Percentiles rank a stretch among this genome's conserved stretches.
These are phyloP conservation scores for Cyclotella kingstonii DNA, from an alignment of 108 stramenopile genomes.

Conservation along the genomic window DNA sequence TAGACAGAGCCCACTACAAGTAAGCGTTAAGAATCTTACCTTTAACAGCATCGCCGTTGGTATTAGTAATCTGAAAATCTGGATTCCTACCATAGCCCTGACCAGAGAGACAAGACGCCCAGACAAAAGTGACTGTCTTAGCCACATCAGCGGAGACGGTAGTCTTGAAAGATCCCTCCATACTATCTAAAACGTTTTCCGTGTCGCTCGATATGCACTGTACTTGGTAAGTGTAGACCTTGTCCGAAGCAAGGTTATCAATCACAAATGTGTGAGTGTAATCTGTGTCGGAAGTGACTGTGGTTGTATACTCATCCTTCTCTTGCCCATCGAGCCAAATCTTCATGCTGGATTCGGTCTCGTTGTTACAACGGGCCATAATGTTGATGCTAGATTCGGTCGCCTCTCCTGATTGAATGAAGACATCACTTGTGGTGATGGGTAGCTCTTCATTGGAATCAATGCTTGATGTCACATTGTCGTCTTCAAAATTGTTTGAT, in stretches of 20 bases:
- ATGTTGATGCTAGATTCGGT: slow-evolving; percentile 23
- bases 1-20: not conserved
- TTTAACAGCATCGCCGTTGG: slow-evolving; percentile 21
- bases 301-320: not conserved
- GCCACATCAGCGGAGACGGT: slow-evolving; percentile 17
- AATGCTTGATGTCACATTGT: no score
- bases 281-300: slow-evolving; percentile 23
- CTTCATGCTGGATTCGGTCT: slow-evolving; percentile 22
- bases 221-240: slow-evolving; percentile 26
- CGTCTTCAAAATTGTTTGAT: no score
- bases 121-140: slow-evolving; percentile 33
- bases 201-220: slow-evolving; percentile 16
- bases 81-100: slow-evolving; percentile 56
- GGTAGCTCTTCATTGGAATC: slow-evolving; percentile 28
- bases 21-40: slow-evolving; percentile 12
- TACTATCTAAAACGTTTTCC: slow-evolving; percentile 7
- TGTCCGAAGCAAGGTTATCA: slow-evolving; percentile 17
- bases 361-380: slow-evolving; percentile 45
- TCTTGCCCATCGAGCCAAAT: slow-evolving; percentile 21
- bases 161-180: slow-evolving; percentile 41
- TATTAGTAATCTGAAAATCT: slow-evolving; percentile 23
- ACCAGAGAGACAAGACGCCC: slow-evolving; percentile 40
- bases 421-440: slow-evolving; percentile 41
- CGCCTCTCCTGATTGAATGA: slow-evolving; percentile 37
- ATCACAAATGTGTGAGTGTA: slow-evolving; percentile 41